Base-by-base conservation (phyloP, 108 stramenopile species). In the Fistulifera solaris region DNA sequence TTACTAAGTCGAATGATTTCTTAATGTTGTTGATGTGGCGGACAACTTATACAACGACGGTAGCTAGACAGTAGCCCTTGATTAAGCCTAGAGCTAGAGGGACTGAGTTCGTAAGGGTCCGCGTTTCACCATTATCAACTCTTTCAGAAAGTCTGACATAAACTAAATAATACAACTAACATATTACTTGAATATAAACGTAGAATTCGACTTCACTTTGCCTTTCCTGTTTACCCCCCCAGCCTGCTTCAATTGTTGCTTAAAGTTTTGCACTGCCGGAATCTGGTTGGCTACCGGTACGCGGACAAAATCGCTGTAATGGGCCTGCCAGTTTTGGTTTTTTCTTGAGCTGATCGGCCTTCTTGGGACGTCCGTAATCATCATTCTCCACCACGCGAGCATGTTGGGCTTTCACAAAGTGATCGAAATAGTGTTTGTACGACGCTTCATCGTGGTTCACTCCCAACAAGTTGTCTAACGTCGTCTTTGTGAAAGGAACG, bases 381-480 rank as follows among this genome's bases (percentile, higher is more conserved):
- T 45, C 44, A 45, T 21, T 17, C 24, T 69, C 62, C n/a, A 58
- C 25, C 19, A 44, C 58, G 56, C 57, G 62, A 8, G 1, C 35
- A 10, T 27, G 41, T 40, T 75, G 68, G 7, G 73, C 69, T 23
- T 45, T 18, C 21, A 62, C 45, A 31, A 75, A 75, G 26, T 55
- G 35, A 40, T 66, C 38, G 31, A 75, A 75, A 54, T 70, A 75
- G 23, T 75, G 65, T 13, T 49, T 38, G 28, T 75, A 70, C 28
- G 63, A 55, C 46, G 52, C 61, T 40, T 70, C 61, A 12, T 63
- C 52, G 52, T 61, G 50, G 28, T 70, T 54, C 2, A 67, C 52
- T 2, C 73, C 73, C 54, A 75, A 61, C 43, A 75, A 56, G 27
- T 70, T 75, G 47, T 70, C 65, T 56, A 75, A 54, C 7, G 69